A percentile compares a stretch with the other conserved stretches of the same genome.
Evolutionary conservation across 306 rosid species (phyloP).

Genomic region (Glycine tomentella): DNA sequence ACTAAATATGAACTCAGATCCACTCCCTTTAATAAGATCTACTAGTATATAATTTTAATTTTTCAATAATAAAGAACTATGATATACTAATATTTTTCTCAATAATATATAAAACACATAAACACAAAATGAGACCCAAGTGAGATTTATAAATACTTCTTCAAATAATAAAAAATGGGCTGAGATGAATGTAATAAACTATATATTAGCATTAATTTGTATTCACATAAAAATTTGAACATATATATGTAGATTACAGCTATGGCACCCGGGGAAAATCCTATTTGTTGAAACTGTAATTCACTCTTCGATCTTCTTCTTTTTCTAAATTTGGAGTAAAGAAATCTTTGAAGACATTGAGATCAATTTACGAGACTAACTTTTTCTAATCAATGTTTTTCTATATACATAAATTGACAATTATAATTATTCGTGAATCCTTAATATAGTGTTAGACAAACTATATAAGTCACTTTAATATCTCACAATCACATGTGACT

Average conservation of each 20-base stretch:
- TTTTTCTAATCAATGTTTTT: too few relatives aligned
- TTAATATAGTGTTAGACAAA: too few relatives aligned
- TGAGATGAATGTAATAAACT: not conserved
- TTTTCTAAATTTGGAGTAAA: too few relatives aligned
- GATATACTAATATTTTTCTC: not conserved
- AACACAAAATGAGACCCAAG: not conserved
- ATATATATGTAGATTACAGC: not conserved
- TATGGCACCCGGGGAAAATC: not conserved
- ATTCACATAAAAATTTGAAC: not conserved
- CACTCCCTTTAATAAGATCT: not conserved
- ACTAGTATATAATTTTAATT: not conserved
- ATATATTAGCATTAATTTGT: not conserved
- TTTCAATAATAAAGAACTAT: not conserved
- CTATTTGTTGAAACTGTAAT: not conserved
- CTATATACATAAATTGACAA: too few relatives aligned
- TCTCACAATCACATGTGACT: too few relatives aligned
- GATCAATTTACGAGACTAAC: too few relatives aligned
- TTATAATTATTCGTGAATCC: too few relatives aligned
- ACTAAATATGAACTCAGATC: not conserved
- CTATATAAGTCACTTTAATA: too few relatives aligned
- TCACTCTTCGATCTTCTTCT: not conserved
- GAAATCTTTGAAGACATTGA: too few relatives aligned
- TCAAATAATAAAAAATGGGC: not conserved
- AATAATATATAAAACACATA: not conserved
- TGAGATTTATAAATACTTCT: not conserved